Percentiles rank a stretch among this genome's conserved stretches.
Conservation (phyloP, 768 basidiomycete species). For the Ephemerocybe angulata region DNA sequence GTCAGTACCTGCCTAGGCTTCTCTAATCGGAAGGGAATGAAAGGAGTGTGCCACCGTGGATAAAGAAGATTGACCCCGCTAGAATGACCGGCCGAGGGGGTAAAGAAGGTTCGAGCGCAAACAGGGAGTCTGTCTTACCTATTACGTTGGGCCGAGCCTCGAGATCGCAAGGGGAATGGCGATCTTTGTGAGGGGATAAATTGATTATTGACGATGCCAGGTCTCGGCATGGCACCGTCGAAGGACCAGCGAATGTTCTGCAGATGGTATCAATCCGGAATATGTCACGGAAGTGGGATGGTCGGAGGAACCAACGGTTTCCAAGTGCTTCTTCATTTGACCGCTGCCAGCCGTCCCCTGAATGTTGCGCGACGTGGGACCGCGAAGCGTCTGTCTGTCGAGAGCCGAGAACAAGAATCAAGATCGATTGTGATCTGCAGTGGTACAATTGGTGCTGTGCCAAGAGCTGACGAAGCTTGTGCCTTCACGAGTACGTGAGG, state of each 20-base stretch:
- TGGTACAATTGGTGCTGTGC: neutral
- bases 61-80: neutral
- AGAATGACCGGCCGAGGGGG: neutral
- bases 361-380: neutral
- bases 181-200: neutral
- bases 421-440: neutral
- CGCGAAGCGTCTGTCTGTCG: neutral
- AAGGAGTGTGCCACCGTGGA: neutral
- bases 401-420: neutral
- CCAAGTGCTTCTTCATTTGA: neutral
- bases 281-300: conserved; percentile 3
- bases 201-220: neutral
- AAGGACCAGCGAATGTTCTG: neutral
- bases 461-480: neutral
- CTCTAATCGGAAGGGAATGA: conserved; percentile 4
- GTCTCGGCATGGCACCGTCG: neutral
- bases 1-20: conserved; percentile 22
- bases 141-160: conserved; percentile 2
- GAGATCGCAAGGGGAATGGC: neutral
- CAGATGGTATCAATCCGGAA: conserved; percentile 5
- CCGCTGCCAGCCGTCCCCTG: conserved; percentile 1
- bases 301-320: conserved; percentile 1
- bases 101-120: neutral
- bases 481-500: conserved; percentile 1
- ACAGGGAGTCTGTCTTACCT: neutral